Base-by-base conservation (phyloP, 345 rosid genomes). In the Populus simonii region DNA sequence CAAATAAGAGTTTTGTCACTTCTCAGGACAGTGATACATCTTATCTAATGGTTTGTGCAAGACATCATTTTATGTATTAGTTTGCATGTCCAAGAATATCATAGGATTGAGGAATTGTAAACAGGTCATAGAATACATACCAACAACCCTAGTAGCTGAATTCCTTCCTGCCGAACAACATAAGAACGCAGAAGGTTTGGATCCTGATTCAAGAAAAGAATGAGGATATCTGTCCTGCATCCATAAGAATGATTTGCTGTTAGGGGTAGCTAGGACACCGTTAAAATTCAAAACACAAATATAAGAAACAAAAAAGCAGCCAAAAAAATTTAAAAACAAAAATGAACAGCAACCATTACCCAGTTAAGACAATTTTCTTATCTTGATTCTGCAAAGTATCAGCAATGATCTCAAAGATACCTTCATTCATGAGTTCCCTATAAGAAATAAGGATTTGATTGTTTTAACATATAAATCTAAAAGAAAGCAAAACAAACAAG, bases 221-320 rank as follows among this genome's bases (percentile, higher is more conserved):
- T 80, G 68, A 95, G 93, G 81, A 95, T 92, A 77, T 92, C 92
- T 92, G 92, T 88, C 94, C 98, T 95, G 98, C 94, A 94, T 80
- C 82, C 92, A 89, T 83, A 80, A 81, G 80, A 89, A 79, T 57
- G 66, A 76, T 49, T 73, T 77, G 43, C 55, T 65, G 82, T 85
- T 77, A 80, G 86, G 51, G 38, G 66, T 66, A 27, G 55, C 59
- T 13, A 38, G 76, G 63, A n/a, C 39, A 62, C 25, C 39, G 49
- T 59, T 8, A 15, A 47, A n/a, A 73, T 70, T 61, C 5, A 25
- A 22, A n/a, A 31, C 18, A 47, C 18, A 47, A 47, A 45, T 11
- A 45, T 55, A 53, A 22, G 4, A 43, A 25, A 15, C 62, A 76
- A 29, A 76, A 29, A 77, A 11, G 57, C 4, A 61, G 15, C 12